Evolutionary conservation across 148 eudicot species (phyloP).

Genomic region (Rhododendron vialii): DNA sequence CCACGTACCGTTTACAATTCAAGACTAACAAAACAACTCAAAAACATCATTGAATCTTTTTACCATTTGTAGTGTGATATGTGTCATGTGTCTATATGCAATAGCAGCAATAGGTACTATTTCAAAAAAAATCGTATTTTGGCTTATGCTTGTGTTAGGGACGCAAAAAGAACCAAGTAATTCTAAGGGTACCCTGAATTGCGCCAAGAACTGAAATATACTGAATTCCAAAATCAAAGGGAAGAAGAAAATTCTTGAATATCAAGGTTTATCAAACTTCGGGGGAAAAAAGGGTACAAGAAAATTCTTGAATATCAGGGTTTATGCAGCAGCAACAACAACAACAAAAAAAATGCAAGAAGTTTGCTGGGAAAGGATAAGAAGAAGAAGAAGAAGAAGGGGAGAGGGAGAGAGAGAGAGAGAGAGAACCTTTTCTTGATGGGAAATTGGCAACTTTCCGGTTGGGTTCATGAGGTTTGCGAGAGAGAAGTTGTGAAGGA

Average conservation of each 20-base stretch:
- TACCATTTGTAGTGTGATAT: background rate
- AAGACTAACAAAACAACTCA: background rate
- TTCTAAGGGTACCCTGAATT: background rate
- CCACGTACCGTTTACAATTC: background rate
- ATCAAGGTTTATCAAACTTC: background rate
- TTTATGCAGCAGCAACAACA: background rate
- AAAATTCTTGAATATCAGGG: conserved; percentile 4
- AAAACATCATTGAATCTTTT: background rate
- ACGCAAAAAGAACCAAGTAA: background rate
- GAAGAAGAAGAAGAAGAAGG: background rate
- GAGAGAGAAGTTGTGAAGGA: background rate
- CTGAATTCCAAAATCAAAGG: background rate
- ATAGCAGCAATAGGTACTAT: background rate
- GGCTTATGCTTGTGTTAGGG: background rate
- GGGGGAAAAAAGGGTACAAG: background rate
- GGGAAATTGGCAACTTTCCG: background rate
- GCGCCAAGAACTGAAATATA: background rate
- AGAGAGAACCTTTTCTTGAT: background rate
- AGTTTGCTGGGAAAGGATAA: background rate
- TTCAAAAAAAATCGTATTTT: background rate
- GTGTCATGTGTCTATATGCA: background rate
- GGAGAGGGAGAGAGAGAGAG: background rate
- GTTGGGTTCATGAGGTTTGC: background rate
- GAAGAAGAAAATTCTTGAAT: background rate
- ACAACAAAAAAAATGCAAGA: too few species aligned